Evolutionary conservation across 129 eudicot genomes (phyloP), one percentile per base, ranked within the genome.

Genomic region (Flaveria brownii): DNA sequence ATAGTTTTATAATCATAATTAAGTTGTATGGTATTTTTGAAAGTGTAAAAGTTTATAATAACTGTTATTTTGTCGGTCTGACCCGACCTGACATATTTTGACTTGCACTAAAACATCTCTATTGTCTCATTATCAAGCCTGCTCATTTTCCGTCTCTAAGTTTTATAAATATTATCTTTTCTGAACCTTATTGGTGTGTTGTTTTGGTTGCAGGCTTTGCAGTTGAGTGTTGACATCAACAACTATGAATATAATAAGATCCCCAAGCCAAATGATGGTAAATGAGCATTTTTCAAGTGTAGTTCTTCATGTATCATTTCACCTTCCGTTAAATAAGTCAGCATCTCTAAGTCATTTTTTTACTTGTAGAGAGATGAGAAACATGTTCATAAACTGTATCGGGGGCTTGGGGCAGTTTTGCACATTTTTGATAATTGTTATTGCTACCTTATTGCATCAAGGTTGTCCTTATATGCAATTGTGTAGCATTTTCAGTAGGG

Each of bases 211-310:
- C 86, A 93, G 96, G 95, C 89, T 77, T 73, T 88, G 86, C 92
- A 90, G 77, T 79, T 82, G 77, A 90, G 87, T 81, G 86, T 88
- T 63, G 91, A 90, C 80, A 90, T 88, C 57, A 85, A 87, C 76
- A 84, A 82, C 84, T 90, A 83, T 66, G 96, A 90, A 54, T 90
- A 85, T 79, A 90, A 90, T 86, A 90, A 77, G 63, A 87, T 90
- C 41, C 96, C 96, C 11, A 84, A 72, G 81, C 92, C 82, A 0
- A 80, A 56, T 80, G 84, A 80, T 68, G 75, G 65, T 54, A 26
- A 17, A 12, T 73, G 79, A 73, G 23, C 75, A 28, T 28, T 54
- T 20, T 45, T 67, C 43, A 67, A 39, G 25, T 6, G 42, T 67
- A 62, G 50, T 47, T 64, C 18, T 64, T 64, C 70, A 22, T 43